Percentiles rank a stretch among this genome's conserved stretches.
Conservation (phyloP, 371 early-diverging fungal species). For the Globomyces sp. region DNA sequence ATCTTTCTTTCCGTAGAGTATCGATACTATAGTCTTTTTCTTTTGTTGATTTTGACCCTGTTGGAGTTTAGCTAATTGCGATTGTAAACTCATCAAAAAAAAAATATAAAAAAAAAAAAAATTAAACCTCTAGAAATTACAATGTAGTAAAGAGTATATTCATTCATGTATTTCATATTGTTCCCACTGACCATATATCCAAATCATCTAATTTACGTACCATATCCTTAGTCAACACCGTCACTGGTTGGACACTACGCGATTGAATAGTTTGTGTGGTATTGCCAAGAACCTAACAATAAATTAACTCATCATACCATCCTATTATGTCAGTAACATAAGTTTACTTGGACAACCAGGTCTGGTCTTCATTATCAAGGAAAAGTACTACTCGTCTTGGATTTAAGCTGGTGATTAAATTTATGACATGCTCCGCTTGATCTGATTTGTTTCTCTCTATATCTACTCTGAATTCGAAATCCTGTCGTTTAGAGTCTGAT, state of each 20-base stretch:
- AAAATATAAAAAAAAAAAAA: too few species aligned
- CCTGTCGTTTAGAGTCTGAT: slow-evolving; percentile 1
- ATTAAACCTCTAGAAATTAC: not conserved
- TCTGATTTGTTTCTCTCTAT: slow-evolving; percentile 1
- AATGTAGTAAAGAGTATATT: slow-evolving; percentile 3
- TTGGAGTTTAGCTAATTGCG: too few species aligned
- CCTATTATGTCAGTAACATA: not conserved
- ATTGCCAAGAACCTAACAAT: not conserved
- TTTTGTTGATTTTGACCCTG: too few species aligned
- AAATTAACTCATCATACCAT: too few species aligned
- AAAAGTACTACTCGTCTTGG: slow-evolving; percentile 15
- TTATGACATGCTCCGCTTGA: slow-evolving; percentile 3
- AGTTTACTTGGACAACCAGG: not conserved
- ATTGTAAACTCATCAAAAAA: too few species aligned
- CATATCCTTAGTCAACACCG: slow-evolving; percentile 9
- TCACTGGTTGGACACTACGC: not conserved
- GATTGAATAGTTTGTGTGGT: not conserved
- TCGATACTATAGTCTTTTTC: too few species aligned
- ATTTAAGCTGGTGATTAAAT: not conserved
- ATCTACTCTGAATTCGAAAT: slow-evolving; percentile 7
- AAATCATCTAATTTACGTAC: slow-evolving; percentile 5
- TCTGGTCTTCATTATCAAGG: slow-evolving; percentile 4
- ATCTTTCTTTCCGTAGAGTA: too few species aligned
- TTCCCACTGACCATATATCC: slow-evolving; percentile 13
- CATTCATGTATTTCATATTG: slow-evolving; percentile 3